Conservation (phyloP, 352 stramenopile genomes). For the Globisporangium barbulae region DNA sequence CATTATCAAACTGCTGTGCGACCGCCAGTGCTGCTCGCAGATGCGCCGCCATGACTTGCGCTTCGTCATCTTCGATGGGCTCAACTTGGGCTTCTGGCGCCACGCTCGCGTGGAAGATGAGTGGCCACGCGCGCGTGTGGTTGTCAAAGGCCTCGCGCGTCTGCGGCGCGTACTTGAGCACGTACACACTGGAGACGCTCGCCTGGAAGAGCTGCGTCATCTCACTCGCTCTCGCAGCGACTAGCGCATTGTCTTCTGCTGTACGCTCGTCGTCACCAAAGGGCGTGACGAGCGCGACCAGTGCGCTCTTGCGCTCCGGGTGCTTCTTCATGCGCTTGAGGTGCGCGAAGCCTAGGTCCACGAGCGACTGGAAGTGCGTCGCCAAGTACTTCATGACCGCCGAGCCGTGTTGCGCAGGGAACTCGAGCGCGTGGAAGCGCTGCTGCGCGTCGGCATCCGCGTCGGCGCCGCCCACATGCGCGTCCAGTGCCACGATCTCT, state of each 20-base stretch:
- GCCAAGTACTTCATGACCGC: constrained; percentile 64
- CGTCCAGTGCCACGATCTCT: constrained; percentile 43
- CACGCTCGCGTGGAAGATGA: constrained; percentile 80
- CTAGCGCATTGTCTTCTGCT: constrained; percentile 5
- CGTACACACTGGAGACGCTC: constrained; percentile 36
- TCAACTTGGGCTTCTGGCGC: constrained; percentile 34
- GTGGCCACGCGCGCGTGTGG: constrained; percentile 62
- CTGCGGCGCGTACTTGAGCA: constrained; percentile 50
- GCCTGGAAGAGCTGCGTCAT: constrained; percentile 45
- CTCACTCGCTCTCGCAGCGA: constrained; percentile 8
- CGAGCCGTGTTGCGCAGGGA: constrained; percentile 58
- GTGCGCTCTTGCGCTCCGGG: constrained; percentile 23
- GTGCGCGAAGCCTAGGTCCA: constrained; percentile 64
- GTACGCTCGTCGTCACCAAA: constrained; percentile 10
- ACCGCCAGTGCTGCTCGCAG: constrained; percentile 22
- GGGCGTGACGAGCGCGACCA: constrained; percentile 58
- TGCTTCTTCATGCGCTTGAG: constrained; percentile 86
- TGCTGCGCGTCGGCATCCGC: constrained; percentile 43
- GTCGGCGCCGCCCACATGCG: constrained; percentile 12
- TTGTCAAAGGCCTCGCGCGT: constrained; percentile 59
- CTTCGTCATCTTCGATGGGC: constrained; percentile 40
- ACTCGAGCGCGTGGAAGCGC: constrained; percentile 66
- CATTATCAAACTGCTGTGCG: constrained; percentile 20
- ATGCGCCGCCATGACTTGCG: constrained; percentile 27
- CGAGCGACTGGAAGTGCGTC: constrained; percentile 45